Conservation (phyloP, 305 asterid genomes). For the Monarda citriodora region DNA sequence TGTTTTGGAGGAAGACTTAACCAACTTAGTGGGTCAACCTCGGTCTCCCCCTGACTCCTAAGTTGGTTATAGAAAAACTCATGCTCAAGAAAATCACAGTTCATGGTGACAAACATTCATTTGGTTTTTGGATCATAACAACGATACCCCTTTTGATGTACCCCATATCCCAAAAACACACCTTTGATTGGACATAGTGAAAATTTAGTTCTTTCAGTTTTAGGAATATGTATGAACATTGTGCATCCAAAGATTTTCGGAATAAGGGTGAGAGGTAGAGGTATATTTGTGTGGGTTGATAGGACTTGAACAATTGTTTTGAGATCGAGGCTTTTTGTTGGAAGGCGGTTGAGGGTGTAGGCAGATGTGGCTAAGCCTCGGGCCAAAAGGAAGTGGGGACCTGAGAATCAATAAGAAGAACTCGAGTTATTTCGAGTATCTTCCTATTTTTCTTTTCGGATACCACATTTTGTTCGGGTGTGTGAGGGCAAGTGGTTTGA, state of each 20-base stretch:
- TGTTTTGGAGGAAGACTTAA: background rate
- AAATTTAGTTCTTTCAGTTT: background rate
- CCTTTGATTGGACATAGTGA: too few relatives aligned
- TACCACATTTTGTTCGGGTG: background rate
- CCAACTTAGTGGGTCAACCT: background rate
- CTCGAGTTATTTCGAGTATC: background rate
- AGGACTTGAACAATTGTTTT: background rate
- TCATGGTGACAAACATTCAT: background rate
- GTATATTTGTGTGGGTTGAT: background rate
- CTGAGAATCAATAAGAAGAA: background rate
- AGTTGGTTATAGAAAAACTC: slow-evolving; percentile 1
- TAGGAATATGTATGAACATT: background rate
- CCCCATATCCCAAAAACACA: background rate
- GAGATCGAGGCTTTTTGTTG: background rate
- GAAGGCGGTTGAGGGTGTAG: background rate
- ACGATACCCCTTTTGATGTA: background rate
- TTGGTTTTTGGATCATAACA: background rate
- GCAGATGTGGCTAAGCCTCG: background rate
- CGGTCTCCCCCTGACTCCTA: background rate
- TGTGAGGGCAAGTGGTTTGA: background rate
- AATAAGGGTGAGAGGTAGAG: background rate
- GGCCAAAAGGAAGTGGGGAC: background rate
- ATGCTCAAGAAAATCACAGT: background rate
- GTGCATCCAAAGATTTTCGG: background rate
- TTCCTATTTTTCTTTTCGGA: background rate